Percentiles rank a stretch among this genome's conserved stretches.
Conservation (phyloP, 305 asterid species). For the Solanum aculeatissimum region DNA sequence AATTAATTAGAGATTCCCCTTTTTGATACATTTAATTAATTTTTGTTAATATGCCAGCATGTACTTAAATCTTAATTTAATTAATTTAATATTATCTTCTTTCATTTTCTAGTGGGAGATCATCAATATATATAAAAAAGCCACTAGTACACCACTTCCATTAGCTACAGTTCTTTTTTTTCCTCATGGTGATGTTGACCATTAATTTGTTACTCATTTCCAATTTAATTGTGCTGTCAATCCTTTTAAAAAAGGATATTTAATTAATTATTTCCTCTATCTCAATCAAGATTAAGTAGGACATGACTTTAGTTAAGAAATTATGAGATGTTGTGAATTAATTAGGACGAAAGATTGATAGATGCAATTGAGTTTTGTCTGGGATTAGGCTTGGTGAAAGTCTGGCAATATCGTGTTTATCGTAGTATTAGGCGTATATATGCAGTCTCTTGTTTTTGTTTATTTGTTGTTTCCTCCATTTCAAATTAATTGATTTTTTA, state of each 20-base stretch:
- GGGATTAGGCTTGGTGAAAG: background rate
- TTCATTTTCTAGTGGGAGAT: background rate
- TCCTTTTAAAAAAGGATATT: background rate
- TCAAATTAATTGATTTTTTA: too few relatives aligned
- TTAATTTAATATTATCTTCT: background rate
- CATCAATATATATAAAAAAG: background rate
- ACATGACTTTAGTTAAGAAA: background rate
- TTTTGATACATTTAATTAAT: background rate
- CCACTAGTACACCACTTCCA: background rate
- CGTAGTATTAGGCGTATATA: background rate
- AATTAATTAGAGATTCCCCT: background rate
- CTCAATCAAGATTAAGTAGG: background rate
- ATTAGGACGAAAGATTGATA: background rate
- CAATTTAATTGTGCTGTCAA: background rate
- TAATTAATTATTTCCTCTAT: background rate
- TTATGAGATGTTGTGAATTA: fast-evolving
- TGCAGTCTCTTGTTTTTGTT: background rate
- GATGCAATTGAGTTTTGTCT: background rate
- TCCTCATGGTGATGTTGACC: background rate
- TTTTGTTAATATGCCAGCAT: background rate
- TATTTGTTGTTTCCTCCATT: too few relatives aligned
- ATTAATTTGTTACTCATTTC: background rate
- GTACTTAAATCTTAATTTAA: background rate
- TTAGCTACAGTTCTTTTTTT: background rate
- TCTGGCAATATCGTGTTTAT: background rate